phyloP scores from a whole-genome alignment of 2,329 filamentous ascomycete species.

The Acarospora socialis region DNA sequence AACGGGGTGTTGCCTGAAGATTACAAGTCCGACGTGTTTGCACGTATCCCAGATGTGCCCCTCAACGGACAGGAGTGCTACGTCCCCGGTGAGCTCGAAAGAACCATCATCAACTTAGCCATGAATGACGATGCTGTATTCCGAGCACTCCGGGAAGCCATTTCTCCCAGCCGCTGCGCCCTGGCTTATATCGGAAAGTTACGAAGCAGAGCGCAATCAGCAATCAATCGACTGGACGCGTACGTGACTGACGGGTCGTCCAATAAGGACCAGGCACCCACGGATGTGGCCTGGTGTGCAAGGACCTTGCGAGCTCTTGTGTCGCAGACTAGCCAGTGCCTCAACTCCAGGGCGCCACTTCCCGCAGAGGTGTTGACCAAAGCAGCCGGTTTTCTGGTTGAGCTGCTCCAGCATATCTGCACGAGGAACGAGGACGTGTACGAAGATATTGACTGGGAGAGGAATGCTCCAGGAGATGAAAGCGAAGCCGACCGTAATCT shows the following conservation, averaged over 20 bases:
- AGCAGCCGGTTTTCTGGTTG: constrained; percentile 26
- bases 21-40: constrained; percentile 26
- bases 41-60: constrained; percentile 20
- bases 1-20: constrained; percentile 28
- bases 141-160: constrained; percentile 27
- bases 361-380: constrained; percentile 25
- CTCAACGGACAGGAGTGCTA: constrained; percentile 25
- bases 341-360: constrained; percentile 20
- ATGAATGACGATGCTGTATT: constrained; percentile 31
- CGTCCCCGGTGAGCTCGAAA: constrained; percentile 30
- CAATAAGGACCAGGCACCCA: constrained; percentile 14
- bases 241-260: constrained; percentile 24
- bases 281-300: constrained; percentile 6
- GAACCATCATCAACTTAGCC: constrained; percentile 31
- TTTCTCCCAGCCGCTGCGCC: constrained; percentile 28
- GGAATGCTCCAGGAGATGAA: constrained; percentile 21
- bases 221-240: constrained; percentile 26
- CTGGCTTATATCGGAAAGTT: constrained; percentile 31
- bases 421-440: constrained; percentile 27
- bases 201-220: constrained; percentile 20
- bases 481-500: constrained; percentile 29
- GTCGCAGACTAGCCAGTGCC: constrained; percentile 19
- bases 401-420: constrained; percentile 24
- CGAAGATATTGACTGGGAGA: constrained; percentile 23
- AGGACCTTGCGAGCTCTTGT: constrained; percentile 19